A percentile compares a stretch with the other conserved stretches of the same genome.
phyloP scores from a whole-genome alignment of 768 basidiomycete species.

The Russula dissimulans region DNA sequence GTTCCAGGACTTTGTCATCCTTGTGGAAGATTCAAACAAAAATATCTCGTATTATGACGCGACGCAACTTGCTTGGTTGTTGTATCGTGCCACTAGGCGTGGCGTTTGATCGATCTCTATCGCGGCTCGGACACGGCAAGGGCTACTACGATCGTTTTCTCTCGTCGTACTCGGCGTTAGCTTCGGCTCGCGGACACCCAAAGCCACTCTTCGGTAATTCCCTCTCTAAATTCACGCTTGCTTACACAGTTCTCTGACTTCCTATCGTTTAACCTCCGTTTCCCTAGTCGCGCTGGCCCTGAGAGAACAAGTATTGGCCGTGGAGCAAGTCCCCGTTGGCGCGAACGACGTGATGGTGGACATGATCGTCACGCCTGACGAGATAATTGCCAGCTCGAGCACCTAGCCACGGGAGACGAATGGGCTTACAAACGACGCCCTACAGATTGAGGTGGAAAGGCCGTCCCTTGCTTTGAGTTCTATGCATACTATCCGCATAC shows the following conservation, averaged over 20 bases:
- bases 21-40: not conserved
- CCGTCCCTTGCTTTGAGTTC: no score
- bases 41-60: no score
- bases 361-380: slow-evolving; percentile 43
- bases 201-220: slow-evolving; percentile 52
- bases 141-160: slow-evolving; percentile 78
- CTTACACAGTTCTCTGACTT: not conserved
- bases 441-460: no score
- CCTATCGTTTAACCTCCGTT: not conserved
- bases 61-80: no score
- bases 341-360: slow-evolving; percentile 59
- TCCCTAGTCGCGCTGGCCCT: slow-evolving; percentile 53
- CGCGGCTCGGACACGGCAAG: slow-evolving; percentile 73
- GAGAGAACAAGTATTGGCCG: slow-evolving; percentile 50
- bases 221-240: not conserved
- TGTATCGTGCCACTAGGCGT: slow-evolving; percentile 38
- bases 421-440: no score
- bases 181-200: slow-evolving; percentile 28
- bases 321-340: slow-evolving; percentile 42
- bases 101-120: slow-evolving; percentile 60
- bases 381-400: slow-evolving; percentile 21
- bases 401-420: not conserved
- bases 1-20: no score
- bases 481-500: no score
- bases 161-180: slow-evolving; percentile 35